These are phyloP conservation scores for Carex parvula DNA, from an alignment of 176 grass and related monocot species.

Conservation along the genomic window DNA sequence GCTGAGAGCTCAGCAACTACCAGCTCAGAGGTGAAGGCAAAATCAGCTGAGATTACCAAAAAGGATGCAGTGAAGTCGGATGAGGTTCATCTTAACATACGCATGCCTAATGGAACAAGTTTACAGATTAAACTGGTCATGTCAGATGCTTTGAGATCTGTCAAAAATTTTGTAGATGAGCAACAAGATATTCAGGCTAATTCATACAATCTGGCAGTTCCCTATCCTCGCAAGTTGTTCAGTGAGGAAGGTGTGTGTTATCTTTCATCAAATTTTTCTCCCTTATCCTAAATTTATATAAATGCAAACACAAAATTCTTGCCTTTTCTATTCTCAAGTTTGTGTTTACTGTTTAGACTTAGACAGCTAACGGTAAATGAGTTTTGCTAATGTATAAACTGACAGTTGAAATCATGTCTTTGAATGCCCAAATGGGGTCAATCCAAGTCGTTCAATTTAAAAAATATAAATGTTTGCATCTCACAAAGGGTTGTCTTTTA, in stretches of 20 bases:
- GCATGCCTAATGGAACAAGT: slow-evolving; percentile 70
- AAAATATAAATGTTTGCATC: too few species aligned
- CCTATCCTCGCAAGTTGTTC: slow-evolving; percentile 89
- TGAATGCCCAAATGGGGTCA: too few species aligned
- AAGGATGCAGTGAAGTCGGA: slow-evolving; percentile 33
- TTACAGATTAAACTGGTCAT: slow-evolving; percentile 74
- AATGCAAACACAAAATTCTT: not conserved
- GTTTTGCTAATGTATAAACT: too few species aligned
- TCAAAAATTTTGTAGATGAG: slow-evolving; percentile 75
- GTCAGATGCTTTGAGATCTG: slow-evolving; percentile 56
- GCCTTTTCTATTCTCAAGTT: not conserved
- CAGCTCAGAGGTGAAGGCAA: not conserved
- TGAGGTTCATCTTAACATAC: slow-evolving; percentile 71
- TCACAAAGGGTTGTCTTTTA: too few species aligned
- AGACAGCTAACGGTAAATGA: not conserved
- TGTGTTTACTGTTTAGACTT: not conserved
- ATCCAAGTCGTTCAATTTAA: too few species aligned
- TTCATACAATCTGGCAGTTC: slow-evolving; percentile 72
- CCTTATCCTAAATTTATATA: not conserved
- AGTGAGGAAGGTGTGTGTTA: slow-evolving; percentile 53
- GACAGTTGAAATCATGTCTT: too few species aligned
- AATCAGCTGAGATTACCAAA: slow-evolving; percentile 14
- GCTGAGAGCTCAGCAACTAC: slow-evolving; percentile 20
- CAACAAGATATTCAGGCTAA: slow-evolving; percentile 34
- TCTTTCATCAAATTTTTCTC: not conserved